phyloP scores from a whole-genome alignment of 495 filamentous ascomycete genomes.

The Aspergillus ellipticus region DNA sequence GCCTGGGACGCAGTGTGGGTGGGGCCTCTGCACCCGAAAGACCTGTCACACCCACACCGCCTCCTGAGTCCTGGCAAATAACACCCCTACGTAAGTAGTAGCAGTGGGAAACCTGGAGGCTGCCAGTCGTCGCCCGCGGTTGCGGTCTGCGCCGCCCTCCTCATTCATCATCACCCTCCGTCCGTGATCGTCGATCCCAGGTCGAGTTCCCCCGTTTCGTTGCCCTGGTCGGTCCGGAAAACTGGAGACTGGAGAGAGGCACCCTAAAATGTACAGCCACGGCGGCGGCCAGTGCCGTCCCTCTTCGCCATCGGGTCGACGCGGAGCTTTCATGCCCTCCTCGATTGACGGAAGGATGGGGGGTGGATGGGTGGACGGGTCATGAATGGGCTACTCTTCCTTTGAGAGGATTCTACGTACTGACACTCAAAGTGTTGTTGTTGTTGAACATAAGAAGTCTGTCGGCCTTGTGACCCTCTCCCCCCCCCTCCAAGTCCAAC shows the following conservation, averaged over 20 bases:
- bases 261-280: slow-evolving; percentile 1
- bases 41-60: slow-evolving; percentile 16
- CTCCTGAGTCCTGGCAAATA: background rate
- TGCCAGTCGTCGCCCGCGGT: slow-evolving; percentile 1
- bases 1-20: slow-evolving; percentile 7
- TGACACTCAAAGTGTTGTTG: no score
- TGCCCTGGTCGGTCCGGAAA: background rate
- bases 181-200: background rate
- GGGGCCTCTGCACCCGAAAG: slow-evolving; percentile 5
- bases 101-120: background rate
- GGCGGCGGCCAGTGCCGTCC: background rate
- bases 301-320: background rate
- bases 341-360: background rate
- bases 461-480: slow-evolving; percentile 3
- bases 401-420: no score
- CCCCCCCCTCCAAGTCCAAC: no score
- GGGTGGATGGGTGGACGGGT: no score
- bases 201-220: background rate
- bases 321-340: background rate
- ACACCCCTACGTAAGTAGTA: no score
- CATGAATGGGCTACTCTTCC: no score
- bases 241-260: background rate
- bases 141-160: background rate
- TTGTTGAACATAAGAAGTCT: background rate
- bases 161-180: no score